phyloP scores from a whole-genome alignment of 75 land plant genomes.

The Pinus taeda region DNA sequence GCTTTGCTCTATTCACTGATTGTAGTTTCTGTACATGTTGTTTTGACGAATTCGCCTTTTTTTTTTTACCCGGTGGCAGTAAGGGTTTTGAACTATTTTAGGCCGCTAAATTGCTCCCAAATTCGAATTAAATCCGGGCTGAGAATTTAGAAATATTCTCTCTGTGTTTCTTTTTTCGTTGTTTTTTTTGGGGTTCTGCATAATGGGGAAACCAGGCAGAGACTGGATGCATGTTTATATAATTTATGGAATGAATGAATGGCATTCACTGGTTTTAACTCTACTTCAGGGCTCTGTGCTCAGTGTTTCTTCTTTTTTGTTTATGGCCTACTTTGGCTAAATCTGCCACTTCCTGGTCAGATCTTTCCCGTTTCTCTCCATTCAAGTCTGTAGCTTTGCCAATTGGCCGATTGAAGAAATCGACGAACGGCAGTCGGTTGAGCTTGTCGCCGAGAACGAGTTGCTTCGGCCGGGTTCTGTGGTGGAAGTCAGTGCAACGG shows the following conservation, averaged over 20 bases:
- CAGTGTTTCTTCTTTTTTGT: conserved; percentile 23
- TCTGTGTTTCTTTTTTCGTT: too few species aligned
- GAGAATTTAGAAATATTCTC: too few species aligned
- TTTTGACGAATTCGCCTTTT: too few species aligned
- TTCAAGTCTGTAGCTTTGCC: conserved; percentile 30
- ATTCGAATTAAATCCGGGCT: too few species aligned
- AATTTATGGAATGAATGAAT: conserved; percentile 55
- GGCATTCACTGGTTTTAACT: conserved; percentile 40
- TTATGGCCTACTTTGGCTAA: conserved; percentile 36
- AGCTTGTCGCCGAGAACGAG: too few species aligned
- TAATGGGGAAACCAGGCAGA: conserved; percentile 38
- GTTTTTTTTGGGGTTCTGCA: neutral
- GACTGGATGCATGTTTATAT: conserved; percentile 61
- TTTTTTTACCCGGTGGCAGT: too few species aligned
- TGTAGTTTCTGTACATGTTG: too few species aligned
- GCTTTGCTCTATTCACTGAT: too few species aligned
- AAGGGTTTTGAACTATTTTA: neutral
- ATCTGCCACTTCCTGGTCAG: conserved; percentile 17
- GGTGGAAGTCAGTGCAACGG: too few species aligned
- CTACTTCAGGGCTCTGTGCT: conserved; percentile 30
- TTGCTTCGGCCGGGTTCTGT: too few species aligned
- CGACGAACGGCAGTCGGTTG: too few species aligned
- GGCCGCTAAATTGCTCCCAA: neutral
- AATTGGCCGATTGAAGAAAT: too few species aligned
- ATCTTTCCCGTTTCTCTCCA: conserved; percentile 5